phyloP scores from a whole-genome alignment of 2,329 filamentous ascomycete species.

The Trichoderma sp. region DNA sequence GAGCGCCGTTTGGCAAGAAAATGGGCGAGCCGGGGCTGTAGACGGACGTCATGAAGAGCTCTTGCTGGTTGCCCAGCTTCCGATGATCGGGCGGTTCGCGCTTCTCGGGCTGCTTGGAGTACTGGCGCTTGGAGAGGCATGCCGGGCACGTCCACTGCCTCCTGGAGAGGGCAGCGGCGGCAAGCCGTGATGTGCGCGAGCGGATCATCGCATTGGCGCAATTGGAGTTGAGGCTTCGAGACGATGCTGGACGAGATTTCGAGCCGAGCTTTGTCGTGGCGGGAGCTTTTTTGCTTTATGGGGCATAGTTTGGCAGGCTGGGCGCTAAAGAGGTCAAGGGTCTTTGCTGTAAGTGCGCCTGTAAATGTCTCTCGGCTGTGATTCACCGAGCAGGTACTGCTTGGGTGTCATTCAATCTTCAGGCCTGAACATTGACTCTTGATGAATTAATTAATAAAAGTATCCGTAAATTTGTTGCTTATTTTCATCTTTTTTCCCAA shows the following conservation, averaged over 20 bases:
- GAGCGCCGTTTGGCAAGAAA: slow-evolving; percentile 78
- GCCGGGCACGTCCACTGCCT: slow-evolving; percentile 37
- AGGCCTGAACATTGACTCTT: background rate
- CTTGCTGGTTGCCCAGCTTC: slow-evolving; percentile 63
- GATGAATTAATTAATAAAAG: background rate
- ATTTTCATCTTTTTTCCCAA: rapidly evolving
- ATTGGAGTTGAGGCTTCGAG: background rate
- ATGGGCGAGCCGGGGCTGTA: slow-evolving; percentile 87
- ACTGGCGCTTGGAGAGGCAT: slow-evolving; percentile 34
- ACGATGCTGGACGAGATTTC: background rate
- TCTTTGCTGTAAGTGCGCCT: background rate
- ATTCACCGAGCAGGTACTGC: background rate
- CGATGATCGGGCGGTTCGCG: slow-evolving; percentile 56
- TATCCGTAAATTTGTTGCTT: background rate
- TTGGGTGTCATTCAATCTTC: background rate
- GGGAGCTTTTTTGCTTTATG: background rate
- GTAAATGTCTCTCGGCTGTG: background rate
- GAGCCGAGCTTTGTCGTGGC: background rate
- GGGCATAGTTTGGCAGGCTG: background rate
- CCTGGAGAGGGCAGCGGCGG: slow-evolving; percentile 24
- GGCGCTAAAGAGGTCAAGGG: background rate
- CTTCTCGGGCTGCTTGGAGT: slow-evolving; percentile 33
- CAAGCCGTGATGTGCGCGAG: slow-evolving; percentile 28
- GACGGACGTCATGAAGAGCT: slow-evolving; percentile 75
- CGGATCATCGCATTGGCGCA: slow-evolving; percentile 34